A percentile compares a stretch with the other conserved stretches of the same genome.
Conservation (phyloP, 176 grass and related monocot genomes). For the Bonia amplexicaulis region DNA sequence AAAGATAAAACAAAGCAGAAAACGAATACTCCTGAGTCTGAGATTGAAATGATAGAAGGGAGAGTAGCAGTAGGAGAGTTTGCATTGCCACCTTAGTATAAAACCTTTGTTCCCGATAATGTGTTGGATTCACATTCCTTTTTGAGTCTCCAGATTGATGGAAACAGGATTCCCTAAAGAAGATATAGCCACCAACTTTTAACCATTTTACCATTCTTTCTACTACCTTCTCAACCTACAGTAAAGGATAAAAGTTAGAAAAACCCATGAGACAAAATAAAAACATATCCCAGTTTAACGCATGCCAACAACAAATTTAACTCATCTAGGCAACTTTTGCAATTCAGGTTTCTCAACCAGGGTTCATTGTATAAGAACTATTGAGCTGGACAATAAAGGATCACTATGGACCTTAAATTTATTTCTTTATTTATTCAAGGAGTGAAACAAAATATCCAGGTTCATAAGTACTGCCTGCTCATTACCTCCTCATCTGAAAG, state of each 20-base stretch:
- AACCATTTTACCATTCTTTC: constrained; percentile 87
- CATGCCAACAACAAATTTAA: not conserved
- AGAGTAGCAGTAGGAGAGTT: not conserved
- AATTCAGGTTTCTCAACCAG: not conserved
- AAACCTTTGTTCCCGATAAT: constrained; percentile 88
- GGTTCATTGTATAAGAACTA: constrained; percentile 3
- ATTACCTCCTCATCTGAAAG: constrained; percentile 93
- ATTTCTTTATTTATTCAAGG: not conserved
- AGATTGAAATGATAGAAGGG: not conserved
- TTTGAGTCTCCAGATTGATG: constrained; percentile 98
- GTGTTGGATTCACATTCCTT: constrained; percentile 96
- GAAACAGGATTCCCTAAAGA: constrained; percentile 99
- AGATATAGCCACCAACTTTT: constrained; percentile 82
- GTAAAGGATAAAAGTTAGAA: constrained; percentile 11
- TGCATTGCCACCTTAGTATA: constrained; percentile 77
- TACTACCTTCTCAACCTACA: constrained; percentile 74
- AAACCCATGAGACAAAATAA: not conserved
- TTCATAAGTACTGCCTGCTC: not conserved
- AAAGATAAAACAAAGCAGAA: not conserved
- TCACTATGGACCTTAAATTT: not conserved
- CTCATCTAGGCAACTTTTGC: not conserved
- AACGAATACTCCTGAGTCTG: not conserved
- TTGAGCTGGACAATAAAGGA: not conserved
- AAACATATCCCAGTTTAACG: not conserved
- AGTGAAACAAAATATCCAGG: not conserved